Evolutionary conservation across 2,329 filamentous ascomycete species (phyloP), one percentile per base, ranked within the genome.

Genomic region (Fusarium nematophilum): DNA sequence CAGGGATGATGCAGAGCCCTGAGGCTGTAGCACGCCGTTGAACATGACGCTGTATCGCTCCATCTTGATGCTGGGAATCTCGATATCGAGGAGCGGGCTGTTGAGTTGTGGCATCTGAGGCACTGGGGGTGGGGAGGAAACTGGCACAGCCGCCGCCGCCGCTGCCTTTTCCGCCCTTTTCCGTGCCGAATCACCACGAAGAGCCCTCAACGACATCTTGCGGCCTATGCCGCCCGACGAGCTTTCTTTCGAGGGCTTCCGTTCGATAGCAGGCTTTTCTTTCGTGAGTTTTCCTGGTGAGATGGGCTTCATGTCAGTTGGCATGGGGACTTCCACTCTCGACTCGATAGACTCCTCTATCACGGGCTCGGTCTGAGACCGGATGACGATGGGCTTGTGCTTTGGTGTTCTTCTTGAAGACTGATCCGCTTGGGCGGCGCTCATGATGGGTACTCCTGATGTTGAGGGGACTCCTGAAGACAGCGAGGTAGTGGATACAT

Each of bases 1-100:
- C 7, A 88, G 75, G 1, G 72, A 70, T 6, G 73, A 66, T 13
- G 68, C 54, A 6, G 62, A 46, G 9, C 50, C 66, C 31, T 74
- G 73, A 7, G 74, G 73, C 57, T 86, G 83, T 21, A 97, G 78
- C 6, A 97, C 81, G 30, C 85, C 85, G 50, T 89, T 87, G 70
- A 98, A 97, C 93, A 97, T 97, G 63, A 97, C 85, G 66, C 93
- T 97, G 67, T 97, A 98, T 42, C 94, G 83, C 72, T 97, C 94
- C 82, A 98, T 82, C 59, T 90, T 86, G 50, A 91, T 83, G 43
- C 85, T 84, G 1, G 94, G 93, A 53, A 97, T 95, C 46, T 93
- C 86, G 13, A 97, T 83, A 66, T 93, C 83, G 15, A 97, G 78
- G 6, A 89, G 53, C 1, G 70, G 67, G 7, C 67, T 61, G 34